Evolutionary conservation across 768 basidiomycete species (phyloP), one percentile per base, ranked within the genome.

Genomic region (Collybiopsis confluens): DNA sequence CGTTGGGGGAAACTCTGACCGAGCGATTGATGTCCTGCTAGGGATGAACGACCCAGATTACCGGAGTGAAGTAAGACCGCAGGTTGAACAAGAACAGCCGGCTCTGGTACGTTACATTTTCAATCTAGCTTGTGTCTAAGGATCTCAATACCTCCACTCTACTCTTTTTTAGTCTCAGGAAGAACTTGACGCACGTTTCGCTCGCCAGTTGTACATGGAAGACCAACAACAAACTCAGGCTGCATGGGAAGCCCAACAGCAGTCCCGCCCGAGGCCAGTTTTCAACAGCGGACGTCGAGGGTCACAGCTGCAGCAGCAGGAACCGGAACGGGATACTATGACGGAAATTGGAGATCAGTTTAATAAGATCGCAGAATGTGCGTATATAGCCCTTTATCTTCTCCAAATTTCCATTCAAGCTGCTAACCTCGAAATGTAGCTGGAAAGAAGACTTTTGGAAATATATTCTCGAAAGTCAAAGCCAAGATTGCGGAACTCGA

Each of bases 21-120:
- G 76, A 26, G 91, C 91, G 4, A 77, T 92, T 52, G 90, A 93
- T 60, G 70, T 76, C 1, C 74, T 94, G 8, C 78, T 94, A 6
- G 86, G 85, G 9, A 92, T 94, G 91, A 91, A 78, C 68, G 92
- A 94, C 69, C 90, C 90, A 1, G 76, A 83, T 6, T 92, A 87
- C 62, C 75, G 64, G 53, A 68, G 70, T 43, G 74, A 83, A 3
- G 64, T 73, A 10, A 41, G 36, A 13, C 59, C 58, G 8, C 57
- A 56, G 44, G 61, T 24, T 4, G 6, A 33, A 13, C 57, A 56
- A 43, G 61, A 36, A 33, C 30, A 48, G 30, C 54, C 57, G 37
- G 60, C 51, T n/a, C 54, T 56, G n/a, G 56, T 42, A 43, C 55
- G n/a, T 64, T n/a, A n/a, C n/a, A n/a, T n/a, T n/a, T n/a, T 65